Evolutionary conservation across 179 eudicot species (phyloP), one percentile per base, ranked within the genome.

Genomic region (Silene coronaria): DNA sequence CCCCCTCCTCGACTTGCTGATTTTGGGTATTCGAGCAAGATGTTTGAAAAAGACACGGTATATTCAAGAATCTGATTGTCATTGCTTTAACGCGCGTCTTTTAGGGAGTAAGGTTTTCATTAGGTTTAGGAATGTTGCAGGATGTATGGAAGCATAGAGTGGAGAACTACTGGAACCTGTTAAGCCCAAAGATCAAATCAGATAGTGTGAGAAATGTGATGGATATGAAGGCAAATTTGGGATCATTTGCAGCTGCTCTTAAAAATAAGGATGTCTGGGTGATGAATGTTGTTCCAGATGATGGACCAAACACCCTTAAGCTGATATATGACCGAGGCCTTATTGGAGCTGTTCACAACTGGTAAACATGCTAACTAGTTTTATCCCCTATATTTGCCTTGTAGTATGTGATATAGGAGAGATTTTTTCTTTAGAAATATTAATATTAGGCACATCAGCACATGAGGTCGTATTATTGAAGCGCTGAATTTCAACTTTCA

Each of bases 1-100:
- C 92, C 98, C 59, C 92, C 98, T 75, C 98, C 98, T 16, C 86
- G 96, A 28, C 97, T 94, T 79, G 95, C 97, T 82, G 98, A 94
- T 86, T 90, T 94, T 82, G 91, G 97, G 61, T 89, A 88, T 82
- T 88, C 98, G 53, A 81, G 21, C 77, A 92, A 87, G 58, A 85
- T 79, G 89, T 94, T 92, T 82, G 92, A 86, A 62, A 94, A 92
- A 73, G 97, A 94, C 84, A 88, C 75, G 90, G 98, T 94, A 92
- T 67, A 71, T 55, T 30, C 45, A 30, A 34, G 53, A 67, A 19
- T 67, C 74, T 55, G 45, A 74, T 24, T 67, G 46, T 16, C 22
- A 10, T 69, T 21, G 61, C 42, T 34, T 53, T 17, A 21, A 42
- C 28, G 27, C n/a, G 11, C 22, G 46, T 14, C 36, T 66, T 38